Base-by-base conservation (phyloP, 768 basidiomycete species). In the Strobilomyces dryophilus region DNA sequence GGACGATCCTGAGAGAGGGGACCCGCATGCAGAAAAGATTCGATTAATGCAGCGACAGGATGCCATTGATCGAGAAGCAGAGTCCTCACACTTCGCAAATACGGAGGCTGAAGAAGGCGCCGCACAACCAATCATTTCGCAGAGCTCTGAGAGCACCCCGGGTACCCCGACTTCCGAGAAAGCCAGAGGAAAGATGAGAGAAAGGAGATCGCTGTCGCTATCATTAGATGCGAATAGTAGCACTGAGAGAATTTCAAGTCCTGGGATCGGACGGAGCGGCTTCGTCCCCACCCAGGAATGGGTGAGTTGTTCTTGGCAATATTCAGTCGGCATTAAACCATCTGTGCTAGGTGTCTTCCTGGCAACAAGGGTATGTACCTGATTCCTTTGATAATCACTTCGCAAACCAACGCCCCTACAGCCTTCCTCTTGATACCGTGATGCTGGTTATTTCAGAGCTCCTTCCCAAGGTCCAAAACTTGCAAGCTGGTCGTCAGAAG, bases 251-350 rank as follows among this genome's bases (percentile, higher is more conserved):
- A 71, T 82, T 21, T 83, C 87, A n/a, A 76, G 80, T 29, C 75
- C 76, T 17, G 85, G 83, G 12, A 80, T 95, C 17, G 93, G 93
- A 27, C 79, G 88, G 59, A 95, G 92, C 67, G 92, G 93, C 3
- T 99, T 98, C 70, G 77, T 95, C 8, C 94, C 97, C 11, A 97
- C 93, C 4, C 92, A 97, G 67, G 92, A 93, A 82, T 99, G 97
- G 95, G 93, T 92, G 58, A 51, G 79, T 52, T 2, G 21, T 43
- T 51, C 9, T 36, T 42, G 39, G 31, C 32, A 21, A 40, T 32
- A 41, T 3, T 11, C 36, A 15, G 54, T 11, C 8, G 8, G 27
- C 45, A 39, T 43, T 64, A 31, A 56, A 37, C 45, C 48, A 11
- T 26, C 10, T 18, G 18, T 42, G 20, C 11, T 53, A 89, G 89